Evolutionary conservation across 345 rosid species (phyloP), one percentile per base, ranked within the genome.

Genomic region (Hypericum perforatum): DNA sequence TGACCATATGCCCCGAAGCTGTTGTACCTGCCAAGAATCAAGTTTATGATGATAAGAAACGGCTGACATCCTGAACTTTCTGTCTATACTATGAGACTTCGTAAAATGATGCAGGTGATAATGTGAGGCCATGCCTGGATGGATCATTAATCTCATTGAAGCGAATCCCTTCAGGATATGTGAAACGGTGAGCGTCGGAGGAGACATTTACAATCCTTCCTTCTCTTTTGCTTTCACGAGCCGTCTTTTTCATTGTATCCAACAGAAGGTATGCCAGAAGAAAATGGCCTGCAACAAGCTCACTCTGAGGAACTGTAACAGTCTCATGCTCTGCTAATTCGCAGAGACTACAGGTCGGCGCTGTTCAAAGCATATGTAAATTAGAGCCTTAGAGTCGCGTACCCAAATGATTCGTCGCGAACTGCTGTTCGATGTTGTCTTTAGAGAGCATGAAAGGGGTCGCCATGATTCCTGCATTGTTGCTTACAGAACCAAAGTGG

Each of bases 181-280:
- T 22, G 43, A 56, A 58, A 5, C 74, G 72, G 62, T 87, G 89
- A 57, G 72, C 89, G 58, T 69, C 74, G n/a, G 89, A 87, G 9
- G 96, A 67, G 9, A 87, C 85, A 13, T 67, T 72, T 9, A 82
- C 72, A 57, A 87, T 79, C 65, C 94, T 78, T 61, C 96, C 89
- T 76, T 82, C 85, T 66, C 56, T 81, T 43, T 50, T 68, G 60
- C 82, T 78, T 69, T 75, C 65, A 16, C 8, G 66, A 16, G 82
- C 78, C 41, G 92, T 74, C 62, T 78, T 76, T 78, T 78, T 87
- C 96, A 84, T 84, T 0, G 58, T 80, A 9, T 78, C 89, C 82
- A 84, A 66, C 63, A 84, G 70, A 58, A 79, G 89, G 40, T 69
- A 72, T 5, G 85, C 73, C 64, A 87, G 50, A 51, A 84, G 85